Base-by-base conservation (phyloP, 2,329 filamentous ascomycete genomes). In the Cyphellophora attinorum region DNA sequence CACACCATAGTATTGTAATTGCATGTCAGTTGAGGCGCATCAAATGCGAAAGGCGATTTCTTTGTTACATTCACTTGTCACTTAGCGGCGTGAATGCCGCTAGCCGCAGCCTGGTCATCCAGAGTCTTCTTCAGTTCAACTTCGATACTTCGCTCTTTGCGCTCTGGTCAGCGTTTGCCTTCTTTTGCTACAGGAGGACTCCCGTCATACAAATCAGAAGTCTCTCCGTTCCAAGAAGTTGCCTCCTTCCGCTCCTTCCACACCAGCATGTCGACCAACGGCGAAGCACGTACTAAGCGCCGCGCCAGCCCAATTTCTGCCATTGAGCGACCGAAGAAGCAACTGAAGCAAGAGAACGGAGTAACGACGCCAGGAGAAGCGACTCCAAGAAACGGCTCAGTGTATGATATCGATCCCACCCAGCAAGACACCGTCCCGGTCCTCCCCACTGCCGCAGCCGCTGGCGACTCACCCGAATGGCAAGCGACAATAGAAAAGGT, bases 401-500 rank as follows among this genome's bases (percentile, higher is more conserved):
- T 61, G 12, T 63, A 64, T 41, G 54, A 60, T 34, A 56, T 67
- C 32, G 58, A 60, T 42, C 58, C 64, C 42, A 57, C 63, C 19
- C 61, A 64, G 40, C 61, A 68, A 39, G 64, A 68, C 5, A 57
- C 63, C 6, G 57, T 51, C 35, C 47, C 63, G 37, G 56, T 62
- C 41, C 57, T 59, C 39, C 53, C 69, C 47, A 65, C 54, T 35
- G 65, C 65, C 44, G 63, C 64, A 11, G 62, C 66, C 31, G 61
- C 70, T 15, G 47, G 45, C 11, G 81, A 85, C 49, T 83, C 80
- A 3, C 78, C 78, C 15, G 88, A 93, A 63, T 98, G 91, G 91
- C 89, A 96, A 61, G 82, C 79, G 33, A 95, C 88, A 1, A 93
- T 96, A 41, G 88, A 95, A 60, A 81, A 78, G 42, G 91, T 98